phyloP scores from a whole-genome alignment of 2,329 filamentous ascomycete genomes.

The Lithohypha guttulata region DNA sequence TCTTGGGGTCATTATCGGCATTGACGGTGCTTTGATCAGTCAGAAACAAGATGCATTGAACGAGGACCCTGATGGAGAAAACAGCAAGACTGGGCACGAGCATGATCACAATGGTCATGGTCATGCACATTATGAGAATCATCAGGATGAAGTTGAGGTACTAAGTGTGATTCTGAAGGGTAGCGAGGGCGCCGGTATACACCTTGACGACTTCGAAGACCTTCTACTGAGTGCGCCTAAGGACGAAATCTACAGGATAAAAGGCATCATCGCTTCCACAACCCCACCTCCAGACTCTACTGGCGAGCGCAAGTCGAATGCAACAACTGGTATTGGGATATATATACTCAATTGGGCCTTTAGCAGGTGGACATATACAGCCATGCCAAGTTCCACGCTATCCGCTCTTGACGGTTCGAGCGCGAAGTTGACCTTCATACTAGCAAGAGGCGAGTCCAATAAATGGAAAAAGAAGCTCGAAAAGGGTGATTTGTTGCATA shows the following conservation, averaged over 20 bases:
- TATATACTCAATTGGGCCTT: slow-evolving; percentile 99
- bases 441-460: slow-evolving; percentile 36
- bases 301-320: slow-evolving; percentile 28
- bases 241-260: slow-evolving; percentile 93
- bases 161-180: slow-evolving; percentile 56
- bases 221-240: slow-evolving; percentile 66
- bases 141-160: slow-evolving; percentile 82
- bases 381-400: slow-evolving; percentile 32
- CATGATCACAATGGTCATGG: slow-evolving; percentile 28
- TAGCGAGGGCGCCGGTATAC: slow-evolving; percentile 33
- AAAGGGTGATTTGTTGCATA: slow-evolving; percentile 28
- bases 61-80: slow-evolving; percentile 23
- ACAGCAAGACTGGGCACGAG: slow-evolving; percentile 31
- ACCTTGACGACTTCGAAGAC: slow-evolving; percentile 49
- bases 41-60: slow-evolving; percentile 27
- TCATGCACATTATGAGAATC: slow-evolving; percentile 43
- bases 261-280: slow-evolving; percentile 48
- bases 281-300: slow-evolving; percentile 38
- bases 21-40: slow-evolving; percentile 63
- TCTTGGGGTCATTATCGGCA: slow-evolving; percentile 69
- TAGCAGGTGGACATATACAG: slow-evolving; percentile 84
- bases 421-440: slow-evolving; percentile 36
- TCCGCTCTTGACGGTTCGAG: slow-evolving; percentile 24
- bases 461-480: slow-evolving; percentile 42
- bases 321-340: slow-evolving; percentile 34